phyloP scores from a whole-genome alignment of 2,329 filamentous ascomycete species.

The Hypoxylon sp. region DNA sequence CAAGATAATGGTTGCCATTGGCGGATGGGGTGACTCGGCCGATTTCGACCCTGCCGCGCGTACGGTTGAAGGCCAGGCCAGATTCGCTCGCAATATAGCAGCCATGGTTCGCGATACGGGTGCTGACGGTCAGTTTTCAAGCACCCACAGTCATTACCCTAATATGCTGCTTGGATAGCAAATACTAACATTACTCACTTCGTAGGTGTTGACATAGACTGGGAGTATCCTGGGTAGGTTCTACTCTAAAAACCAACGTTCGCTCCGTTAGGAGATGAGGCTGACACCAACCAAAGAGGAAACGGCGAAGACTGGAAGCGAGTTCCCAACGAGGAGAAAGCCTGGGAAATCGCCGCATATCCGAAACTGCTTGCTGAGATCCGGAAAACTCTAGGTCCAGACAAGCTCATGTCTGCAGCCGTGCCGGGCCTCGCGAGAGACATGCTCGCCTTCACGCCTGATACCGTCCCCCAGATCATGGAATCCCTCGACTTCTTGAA shows the following conservation, averaged over 20 bases:
- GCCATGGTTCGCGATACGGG: conserved; percentile 67
- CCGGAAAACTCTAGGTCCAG: conserved; percentile 68
- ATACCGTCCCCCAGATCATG: conserved; percentile 72
- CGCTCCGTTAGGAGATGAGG: not conserved
- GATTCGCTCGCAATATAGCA: conserved; percentile 71
- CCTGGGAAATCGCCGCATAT: conserved; percentile 72
- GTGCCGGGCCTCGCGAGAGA: conserved; percentile 74
- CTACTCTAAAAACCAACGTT: not conserved
- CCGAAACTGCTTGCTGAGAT: conserved; percentile 73
- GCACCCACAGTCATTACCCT: not conserved
- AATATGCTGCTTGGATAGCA: not conserved
- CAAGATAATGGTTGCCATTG: conserved; percentile 75
- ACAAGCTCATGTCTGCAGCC: conserved; percentile 76
- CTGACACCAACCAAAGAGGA: conserved; percentile 61
- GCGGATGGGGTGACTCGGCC: conserved; percentile 74
- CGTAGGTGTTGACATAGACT: conserved; percentile 72
- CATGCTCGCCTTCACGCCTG: conserved; percentile 76
- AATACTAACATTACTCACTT: conserved; percentile 34
- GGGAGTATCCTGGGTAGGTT: conserved; percentile 65
- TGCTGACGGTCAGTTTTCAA: conserved; percentile 66
- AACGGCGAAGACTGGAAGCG: conserved; percentile 79
- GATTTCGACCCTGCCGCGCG: conserved; percentile 69
- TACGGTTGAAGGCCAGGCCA: conserved; percentile 62
- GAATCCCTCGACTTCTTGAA: conserved; percentile 76
- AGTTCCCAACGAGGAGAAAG: conserved; percentile 71